phyloP scores from a whole-genome alignment of 108 stramenopile genomes.

The Cylindrotheca closterium region DNA sequence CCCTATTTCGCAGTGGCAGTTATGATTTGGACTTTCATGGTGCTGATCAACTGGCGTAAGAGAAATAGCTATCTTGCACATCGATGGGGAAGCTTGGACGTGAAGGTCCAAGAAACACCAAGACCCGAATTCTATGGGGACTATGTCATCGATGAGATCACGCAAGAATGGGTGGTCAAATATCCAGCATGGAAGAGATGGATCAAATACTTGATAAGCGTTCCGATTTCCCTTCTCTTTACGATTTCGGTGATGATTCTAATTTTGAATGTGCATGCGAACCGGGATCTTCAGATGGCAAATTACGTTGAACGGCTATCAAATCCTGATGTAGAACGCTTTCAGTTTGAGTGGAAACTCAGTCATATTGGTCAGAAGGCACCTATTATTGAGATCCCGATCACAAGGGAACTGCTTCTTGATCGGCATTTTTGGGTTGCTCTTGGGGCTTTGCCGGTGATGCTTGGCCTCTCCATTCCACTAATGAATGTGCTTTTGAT shows the following conservation, averaged over 20 bases:
- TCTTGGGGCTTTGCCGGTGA: slow-evolving; percentile 71
- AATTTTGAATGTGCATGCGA: slow-evolving; percentile 84
- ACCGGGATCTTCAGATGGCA: slow-evolving; percentile 84
- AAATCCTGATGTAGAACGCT: slow-evolving; percentile 34
- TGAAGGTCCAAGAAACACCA: slow-evolving; percentile 90
- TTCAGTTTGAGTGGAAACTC: slow-evolving; percentile 43
- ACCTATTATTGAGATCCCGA: slow-evolving; percentile 50
- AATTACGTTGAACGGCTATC: slow-evolving; percentile 50
- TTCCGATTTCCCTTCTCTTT: slow-evolving; percentile 77
- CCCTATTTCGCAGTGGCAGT: slow-evolving; percentile 76
- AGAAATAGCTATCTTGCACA: slow-evolving; percentile 80
- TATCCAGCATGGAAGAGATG: slow-evolving; percentile 87
- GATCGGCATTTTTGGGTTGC: slow-evolving; percentile 87
- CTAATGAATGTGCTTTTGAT: slow-evolving; percentile 81
- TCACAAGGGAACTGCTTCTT: slow-evolving; percentile 56
- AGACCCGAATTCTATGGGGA: slow-evolving; percentile 91
- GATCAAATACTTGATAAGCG: slow-evolving; percentile 77
- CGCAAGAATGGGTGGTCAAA: slow-evolving; percentile 73
- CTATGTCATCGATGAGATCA: slow-evolving; percentile 62
- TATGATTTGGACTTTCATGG: slow-evolving; percentile 92
- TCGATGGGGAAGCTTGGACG: slow-evolving; percentile 90
- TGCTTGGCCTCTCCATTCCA: slow-evolving; percentile 83
- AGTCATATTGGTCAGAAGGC: slow-evolving; percentile 56
- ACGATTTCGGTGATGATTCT: slow-evolving; percentile 71
- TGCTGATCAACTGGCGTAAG: slow-evolving; percentile 90